These are phyloP conservation scores for Aspergillus sp. DNA, from an alignment of 2,329 filamentous ascomycete species.

Conservation along the genomic window DNA sequence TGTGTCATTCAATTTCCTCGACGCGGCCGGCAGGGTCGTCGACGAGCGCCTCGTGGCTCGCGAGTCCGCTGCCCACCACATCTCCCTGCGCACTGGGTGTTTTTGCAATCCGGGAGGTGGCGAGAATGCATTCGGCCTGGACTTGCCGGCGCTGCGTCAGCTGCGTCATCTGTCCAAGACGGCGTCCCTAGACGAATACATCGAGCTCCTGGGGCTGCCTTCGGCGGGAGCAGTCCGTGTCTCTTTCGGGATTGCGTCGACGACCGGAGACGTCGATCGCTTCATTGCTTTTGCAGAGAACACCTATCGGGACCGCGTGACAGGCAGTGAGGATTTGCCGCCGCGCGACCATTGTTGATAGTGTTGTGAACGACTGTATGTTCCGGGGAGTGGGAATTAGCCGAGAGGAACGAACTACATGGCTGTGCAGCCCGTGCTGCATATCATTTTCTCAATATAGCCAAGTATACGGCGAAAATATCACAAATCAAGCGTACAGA, in stretches of 20 bases:
- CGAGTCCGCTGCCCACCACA: slow-evolving; percentile 3
- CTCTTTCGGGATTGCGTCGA: slow-evolving; percentile 9
- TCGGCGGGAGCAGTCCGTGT: slow-evolving; percentile 8
- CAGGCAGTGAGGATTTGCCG: neutral
- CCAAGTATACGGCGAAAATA: neutral
- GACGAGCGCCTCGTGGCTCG: slow-evolving; percentile 10
- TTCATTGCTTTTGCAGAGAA: slow-evolving; percentile 3
- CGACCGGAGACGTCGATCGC: slow-evolving; percentile 7
- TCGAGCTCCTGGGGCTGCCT: slow-evolving; percentile 3
- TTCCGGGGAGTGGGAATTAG: neutral
- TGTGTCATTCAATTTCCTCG: slow-evolving; percentile 7
- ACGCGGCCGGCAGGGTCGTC: slow-evolving; percentile 4
- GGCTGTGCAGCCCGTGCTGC: neutral
- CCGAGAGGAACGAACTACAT: neutral
- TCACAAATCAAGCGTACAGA: neutral
- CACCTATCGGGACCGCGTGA: slow-evolving; percentile 7
- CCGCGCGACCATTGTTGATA: slow-evolving; percentile 1
- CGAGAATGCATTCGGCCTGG: slow-evolving; percentile 6
- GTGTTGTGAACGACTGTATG: neutral
- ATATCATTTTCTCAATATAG: neutral
- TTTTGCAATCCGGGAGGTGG: slow-evolving; percentile 9
- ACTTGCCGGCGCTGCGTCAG: neutral
- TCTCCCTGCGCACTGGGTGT: slow-evolving; percentile 10
- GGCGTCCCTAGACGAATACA: slow-evolving; percentile 5
- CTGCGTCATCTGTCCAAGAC: slow-evolving; percentile 1